Base-by-base conservation (phyloP, 345 rosid genomes). In the Lumnitzera racemosa region DNA sequence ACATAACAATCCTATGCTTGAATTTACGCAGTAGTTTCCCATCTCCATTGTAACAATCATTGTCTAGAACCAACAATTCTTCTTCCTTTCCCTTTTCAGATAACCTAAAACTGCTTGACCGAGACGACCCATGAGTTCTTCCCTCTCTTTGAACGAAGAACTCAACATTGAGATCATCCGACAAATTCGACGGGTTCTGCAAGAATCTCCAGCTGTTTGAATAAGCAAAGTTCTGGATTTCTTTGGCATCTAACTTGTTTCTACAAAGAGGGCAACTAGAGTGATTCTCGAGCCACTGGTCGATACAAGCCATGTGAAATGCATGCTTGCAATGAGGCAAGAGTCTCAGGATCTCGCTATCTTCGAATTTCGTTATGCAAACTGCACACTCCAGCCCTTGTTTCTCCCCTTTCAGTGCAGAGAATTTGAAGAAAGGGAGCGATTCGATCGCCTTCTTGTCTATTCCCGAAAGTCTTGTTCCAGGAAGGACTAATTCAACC, bases 251-350 rank as follows among this genome's bases (percentile, higher is more conserved):
- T 47, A 75, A 64, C 67, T 61, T 73, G 67, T 67, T 57, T 31
- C 86, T 68, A 61, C 86, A 81, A 31, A 81, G 80, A 36, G 85
- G 85, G 31, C 81, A 80, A 56, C 78, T 75, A 6, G 77, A 70
- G 67, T 73, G 85, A 41, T 70, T 43, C 49, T 68, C 65, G 13
- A 81, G 77, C 82, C 85, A 78, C 71, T 71, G 61, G 24, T 81
- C 82, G 12, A 81, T 81, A 67, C 82, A 81, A 36, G 15, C 65
- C 53, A 47, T 43, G 67, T 78, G 82, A 62, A 81, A 78, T 12
- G 82, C 80, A 57, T 78, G 85, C 69, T 65, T 75, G 70, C 82
- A 78, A 47, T 69, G 54, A 1, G 82, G 80, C 73, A 78, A 59
- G 17, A 78, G 63, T 14, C 85, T 53, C 0, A 81, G 80, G n/a